Base-by-base conservation (phyloP, 352 stramenopile species). In the Hyaloperonospora brassicae region DNA sequence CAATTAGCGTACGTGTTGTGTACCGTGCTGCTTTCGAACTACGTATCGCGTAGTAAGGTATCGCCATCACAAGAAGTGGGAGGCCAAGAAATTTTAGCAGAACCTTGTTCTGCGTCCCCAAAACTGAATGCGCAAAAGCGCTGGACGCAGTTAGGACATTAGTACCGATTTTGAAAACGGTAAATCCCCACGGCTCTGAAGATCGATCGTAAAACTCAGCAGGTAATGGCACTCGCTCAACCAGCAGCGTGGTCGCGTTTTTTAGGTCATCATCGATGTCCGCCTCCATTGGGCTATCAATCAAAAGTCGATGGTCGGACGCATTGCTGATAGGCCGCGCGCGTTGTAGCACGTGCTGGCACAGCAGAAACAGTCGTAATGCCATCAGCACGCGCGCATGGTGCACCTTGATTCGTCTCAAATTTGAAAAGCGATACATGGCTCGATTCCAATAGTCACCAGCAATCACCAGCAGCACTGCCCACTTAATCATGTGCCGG, bases 221-320 rank as follows among this genome's bases (percentile, higher is more conserved):
- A 38, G 84, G 84, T 0, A 94, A 65, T 9, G 84, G 84, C 51
- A 94, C 84, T 17, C 79, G 68, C 47, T 94, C 81, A 9, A 94
- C 67, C 17, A 94, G 64, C 45, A 94, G 52, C 14, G 74, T 72
- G 42, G 80, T 92, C 24, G 84, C 84, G 45, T 89, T 89, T 59
- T 94, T 94, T 31, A 91, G 52, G 57, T 94, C 77, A 55, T 94
- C 84, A 47, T 94, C 83, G 58, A 94, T 94, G 55, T 93, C 84
- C 36, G 80, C 73, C 48, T 91, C 80, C 64, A 89, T 88, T 1
- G 84, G 84, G 48, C 80, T 76, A 60, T 91, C 80, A 55, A 93
- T 93, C 35, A 93, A 58, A 7, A 93, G 59, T 7, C 84, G 76
- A 40, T 86, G 76, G 54, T 89, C 81, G 14, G 81, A 90, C 23